These are phyloP conservation scores for Wolfiporia cocos DNA, from an alignment of 1,284 basidiomycete species.

Conservation along the genomic window DNA sequence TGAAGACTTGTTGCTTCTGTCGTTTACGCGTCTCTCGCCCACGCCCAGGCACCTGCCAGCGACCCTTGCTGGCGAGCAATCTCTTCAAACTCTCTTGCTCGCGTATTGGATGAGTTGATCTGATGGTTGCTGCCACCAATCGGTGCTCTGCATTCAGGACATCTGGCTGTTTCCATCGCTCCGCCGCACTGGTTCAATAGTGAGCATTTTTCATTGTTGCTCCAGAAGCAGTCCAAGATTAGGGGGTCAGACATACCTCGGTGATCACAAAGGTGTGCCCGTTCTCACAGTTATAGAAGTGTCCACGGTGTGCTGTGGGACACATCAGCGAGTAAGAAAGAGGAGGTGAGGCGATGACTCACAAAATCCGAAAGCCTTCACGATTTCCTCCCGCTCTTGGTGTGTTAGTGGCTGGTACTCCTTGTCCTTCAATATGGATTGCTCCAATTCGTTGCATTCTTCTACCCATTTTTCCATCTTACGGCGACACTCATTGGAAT, in stretches of 20 bases:
- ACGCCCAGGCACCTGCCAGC: neutral
- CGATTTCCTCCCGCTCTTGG: conserved; percentile 42
- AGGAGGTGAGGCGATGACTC: conserved; percentile 13
- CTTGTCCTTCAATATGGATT: conserved; percentile 25
- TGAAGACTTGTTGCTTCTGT: too few relatives aligned
- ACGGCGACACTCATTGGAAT: conserved; percentile 27
- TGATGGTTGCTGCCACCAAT: conserved; percentile 45
- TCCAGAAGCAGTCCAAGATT: neutral
- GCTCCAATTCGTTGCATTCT: conserved; percentile 23
- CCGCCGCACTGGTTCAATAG: conserved; percentile 43
- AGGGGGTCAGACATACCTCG: conserved; percentile 13
- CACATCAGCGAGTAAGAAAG: neutral
- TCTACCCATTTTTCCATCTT: conserved; percentile 29
- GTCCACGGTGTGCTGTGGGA: conserved; percentile 36
- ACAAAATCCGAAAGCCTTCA: conserved; percentile 43
- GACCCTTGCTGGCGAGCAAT: conserved; percentile 11
- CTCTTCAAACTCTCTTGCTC: conserved; percentile 38
- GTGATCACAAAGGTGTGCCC: conserved; percentile 25
- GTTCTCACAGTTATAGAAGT: conserved; percentile 29
- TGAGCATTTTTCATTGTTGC: neutral
- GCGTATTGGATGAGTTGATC: conserved; percentile 36
- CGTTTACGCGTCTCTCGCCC: conserved; percentile 5
- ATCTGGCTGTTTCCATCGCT: conserved; percentile 37
- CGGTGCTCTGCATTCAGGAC: conserved; percentile 47
- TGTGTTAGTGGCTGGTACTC: conserved; percentile 39